A percentile compares a stretch with the other conserved stretches of the same genome.
These are phyloP conservation scores for Taphrina wiesneri DNA, from an alignment of 1,139 yeast species.

Conservation along the genomic window DNA sequence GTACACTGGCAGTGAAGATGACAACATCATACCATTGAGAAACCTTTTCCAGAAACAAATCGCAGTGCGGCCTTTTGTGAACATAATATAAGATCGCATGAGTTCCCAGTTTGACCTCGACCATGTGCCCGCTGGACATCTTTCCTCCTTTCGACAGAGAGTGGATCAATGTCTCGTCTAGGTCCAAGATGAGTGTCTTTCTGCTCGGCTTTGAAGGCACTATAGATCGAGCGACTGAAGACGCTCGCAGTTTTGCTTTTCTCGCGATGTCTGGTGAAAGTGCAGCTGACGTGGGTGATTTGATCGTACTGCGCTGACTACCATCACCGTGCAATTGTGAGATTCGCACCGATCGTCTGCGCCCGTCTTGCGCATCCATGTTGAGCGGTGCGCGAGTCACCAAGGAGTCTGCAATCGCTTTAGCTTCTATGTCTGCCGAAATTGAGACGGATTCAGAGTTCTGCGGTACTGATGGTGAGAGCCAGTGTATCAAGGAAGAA, in stretches of 20 bases:
- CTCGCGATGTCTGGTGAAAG: constrained; percentile 17
- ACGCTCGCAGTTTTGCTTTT: constrained; percentile 17
- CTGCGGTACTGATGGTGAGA: neutral
- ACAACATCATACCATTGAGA: constrained; percentile 86
- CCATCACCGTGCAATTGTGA: constrained; percentile 5
- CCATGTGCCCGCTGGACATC: constrained; percentile 65
- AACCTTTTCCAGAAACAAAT: constrained; percentile 73
- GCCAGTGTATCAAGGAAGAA: neutral
- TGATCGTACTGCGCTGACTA: neutral
- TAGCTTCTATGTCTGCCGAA: constrained; percentile 2
- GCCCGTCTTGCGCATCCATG: neutral
- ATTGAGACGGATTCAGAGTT: neutral
- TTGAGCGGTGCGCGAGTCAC: constrained; percentile 1
- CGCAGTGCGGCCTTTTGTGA: constrained; percentile 89
- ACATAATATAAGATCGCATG: constrained; percentile 81
- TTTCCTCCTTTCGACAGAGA: constrained; percentile 71
- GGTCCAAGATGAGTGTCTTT: constrained; percentile 79
- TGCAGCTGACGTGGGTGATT: constrained; percentile 28
- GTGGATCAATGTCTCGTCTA: constrained; percentile 92
- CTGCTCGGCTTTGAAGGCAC: constrained; percentile 8
- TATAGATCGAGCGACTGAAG: neutral
- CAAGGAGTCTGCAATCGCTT: constrained; percentile 21
- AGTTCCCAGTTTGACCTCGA: constrained; percentile 72
- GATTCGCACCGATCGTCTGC: constrained; percentile 23
- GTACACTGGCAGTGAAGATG: constrained; percentile 89